Evolutionary conservation across 495 filamentous ascomycete species (phyloP).

Genomic region (Penicillium canescens): DNA sequence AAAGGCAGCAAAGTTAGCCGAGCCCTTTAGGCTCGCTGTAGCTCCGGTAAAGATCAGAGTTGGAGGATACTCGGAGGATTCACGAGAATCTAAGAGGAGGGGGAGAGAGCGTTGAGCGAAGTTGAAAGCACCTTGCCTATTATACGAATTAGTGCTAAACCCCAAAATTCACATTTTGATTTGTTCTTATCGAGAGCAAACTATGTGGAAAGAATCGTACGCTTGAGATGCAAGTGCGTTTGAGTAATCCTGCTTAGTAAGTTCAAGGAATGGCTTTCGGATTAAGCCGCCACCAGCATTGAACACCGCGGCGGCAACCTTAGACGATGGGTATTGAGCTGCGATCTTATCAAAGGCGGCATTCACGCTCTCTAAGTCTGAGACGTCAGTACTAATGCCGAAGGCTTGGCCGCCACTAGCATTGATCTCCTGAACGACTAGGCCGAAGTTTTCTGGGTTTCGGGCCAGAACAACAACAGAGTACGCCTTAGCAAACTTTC

Average conservation of each 20-base stretch:
- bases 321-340: slow-evolving; percentile 44
- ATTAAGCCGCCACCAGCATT: slow-evolving; percentile 73
- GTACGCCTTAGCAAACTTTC: slow-evolving; percentile 71
- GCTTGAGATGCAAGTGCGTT: slow-evolving; percentile 56
- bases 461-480: slow-evolving; percentile 78
- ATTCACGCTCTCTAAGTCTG: slow-evolving; percentile 60
- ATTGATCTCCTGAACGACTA: slow-evolving; percentile 75
- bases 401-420: slow-evolving; percentile 68
- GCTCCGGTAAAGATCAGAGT: slow-evolving; percentile 86
- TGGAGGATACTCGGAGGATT: slow-evolving; percentile 58
- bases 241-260: slow-evolving; percentile 64
- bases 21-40: slow-evolving; percentile 77
- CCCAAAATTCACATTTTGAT: background rate
- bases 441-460: slow-evolving; percentile 62
- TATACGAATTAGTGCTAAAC: background rate
- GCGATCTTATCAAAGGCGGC: slow-evolving; percentile 68
- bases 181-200: too few relatives aligned
- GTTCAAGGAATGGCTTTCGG: slow-evolving; percentile 79
- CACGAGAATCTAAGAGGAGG: slow-evolving; percentile 61
- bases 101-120: slow-evolving; percentile 77
- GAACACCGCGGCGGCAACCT: slow-evolving; percentile 77
- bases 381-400: slow-evolving; percentile 73
- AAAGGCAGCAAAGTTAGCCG: slow-evolving; percentile 68
- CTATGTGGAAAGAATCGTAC: slow-evolving; percentile 41
- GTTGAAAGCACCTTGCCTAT: slow-evolving; percentile 70